These are phyloP conservation scores for Erythrophleum ivorense DNA, from an alignment of 331 rosid species.

Conservation along the genomic window DNA sequence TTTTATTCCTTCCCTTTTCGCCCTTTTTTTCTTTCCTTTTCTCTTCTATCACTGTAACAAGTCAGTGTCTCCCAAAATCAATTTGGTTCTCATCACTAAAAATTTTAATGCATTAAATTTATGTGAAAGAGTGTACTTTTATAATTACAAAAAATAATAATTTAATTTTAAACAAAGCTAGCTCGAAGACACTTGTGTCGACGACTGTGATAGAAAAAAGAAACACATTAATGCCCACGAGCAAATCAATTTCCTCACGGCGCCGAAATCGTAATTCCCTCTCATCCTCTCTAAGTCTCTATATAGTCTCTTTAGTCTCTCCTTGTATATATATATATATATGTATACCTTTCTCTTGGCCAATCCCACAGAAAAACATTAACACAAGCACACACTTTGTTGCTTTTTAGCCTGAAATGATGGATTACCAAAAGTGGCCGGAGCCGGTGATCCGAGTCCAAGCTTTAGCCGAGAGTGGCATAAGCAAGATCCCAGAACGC, in stretches of 20 bases:
- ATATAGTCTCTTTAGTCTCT: background rate
- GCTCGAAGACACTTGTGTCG: background rate
- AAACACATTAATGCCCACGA: background rate
- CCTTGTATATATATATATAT: background rate
- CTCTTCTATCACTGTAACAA: background rate
- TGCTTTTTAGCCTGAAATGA: slow-evolving; percentile 1
- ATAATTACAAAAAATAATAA: no score
- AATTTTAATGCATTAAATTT: background rate
- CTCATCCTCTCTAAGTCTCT: background rate
- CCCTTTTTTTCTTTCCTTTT: background rate
- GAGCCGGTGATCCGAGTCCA: slow-evolving; percentile 86
- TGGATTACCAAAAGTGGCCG: slow-evolving; percentile 82
- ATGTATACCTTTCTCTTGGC: background rate
- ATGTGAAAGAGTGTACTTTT: no score
- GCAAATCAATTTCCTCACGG: slow-evolving; percentile 73
- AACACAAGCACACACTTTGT: background rate
- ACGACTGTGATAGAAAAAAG: background rate
- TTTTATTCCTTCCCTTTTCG: background rate
- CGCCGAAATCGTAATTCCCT: slow-evolving; percentile 54
- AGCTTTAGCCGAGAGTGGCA: slow-evolving; percentile 78
- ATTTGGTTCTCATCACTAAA: background rate
- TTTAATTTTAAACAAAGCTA: no score
- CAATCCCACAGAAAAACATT: background rate
- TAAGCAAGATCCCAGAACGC: slow-evolving; percentile 61
- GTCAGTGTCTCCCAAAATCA: background rate